phyloP scores from a whole-genome alignment of 257 asterid species.

The Nicotiana knightiana region DNA sequence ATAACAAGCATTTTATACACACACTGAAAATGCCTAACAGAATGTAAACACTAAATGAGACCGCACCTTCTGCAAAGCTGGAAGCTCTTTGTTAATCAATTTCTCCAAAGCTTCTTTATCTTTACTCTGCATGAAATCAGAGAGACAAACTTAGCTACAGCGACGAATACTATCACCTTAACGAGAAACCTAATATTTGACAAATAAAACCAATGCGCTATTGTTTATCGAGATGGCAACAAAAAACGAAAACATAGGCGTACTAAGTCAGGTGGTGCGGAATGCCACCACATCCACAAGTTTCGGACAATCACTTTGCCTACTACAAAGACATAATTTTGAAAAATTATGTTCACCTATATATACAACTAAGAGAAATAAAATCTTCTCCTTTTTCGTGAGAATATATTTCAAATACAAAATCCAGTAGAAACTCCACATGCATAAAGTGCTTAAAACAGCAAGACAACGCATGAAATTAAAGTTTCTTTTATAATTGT shows the following conservation, averaged over 20 bases:
- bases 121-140: slow-evolving; percentile 41
- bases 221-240: background rate
- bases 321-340: background rate
- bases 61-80: slow-evolving; percentile 41
- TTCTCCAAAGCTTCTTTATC: slow-evolving; percentile 65
- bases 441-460: background rate
- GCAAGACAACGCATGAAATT: background rate
- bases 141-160: background rate
- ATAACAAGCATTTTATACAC: background rate
- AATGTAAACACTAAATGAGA: background rate
- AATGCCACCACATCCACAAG: background rate
- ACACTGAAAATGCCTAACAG: background rate
- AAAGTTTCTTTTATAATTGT: background rate
- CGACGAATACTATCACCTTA: background rate
- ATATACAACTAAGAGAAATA: background rate
- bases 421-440: background rate
- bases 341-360: background rate
- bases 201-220: background rate
- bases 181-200: background rate
- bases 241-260: background rate
- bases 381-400: background rate
- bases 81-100: slow-evolving; percentile 25
- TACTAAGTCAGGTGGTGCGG: background rate
- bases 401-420: no score
- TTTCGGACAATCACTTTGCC: background rate